Evolutionary conservation across 192 early-diverging fungal genomes (phyloP).

Genomic region (Phlyctochytrium arcticum): DNA sequence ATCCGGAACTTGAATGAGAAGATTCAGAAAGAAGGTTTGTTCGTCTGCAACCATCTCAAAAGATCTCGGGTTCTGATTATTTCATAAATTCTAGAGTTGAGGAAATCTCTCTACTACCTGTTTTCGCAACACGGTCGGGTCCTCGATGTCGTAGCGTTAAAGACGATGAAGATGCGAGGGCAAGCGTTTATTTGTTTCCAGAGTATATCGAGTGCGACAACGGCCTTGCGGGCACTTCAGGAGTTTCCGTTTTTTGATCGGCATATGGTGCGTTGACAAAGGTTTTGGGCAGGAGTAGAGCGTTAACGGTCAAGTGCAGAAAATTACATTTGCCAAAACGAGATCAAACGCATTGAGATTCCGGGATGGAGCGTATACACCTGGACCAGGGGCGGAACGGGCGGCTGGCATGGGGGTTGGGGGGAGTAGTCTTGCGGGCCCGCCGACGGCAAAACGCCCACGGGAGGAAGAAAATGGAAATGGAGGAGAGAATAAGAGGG

Average conservation of each 20-base stretch:
- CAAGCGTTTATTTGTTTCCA: slow-evolving; percentile 92
- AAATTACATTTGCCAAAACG: slow-evolving; percentile 69
- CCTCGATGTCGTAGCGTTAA: slow-evolving; percentile 79
- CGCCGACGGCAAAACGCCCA: slow-evolving; percentile 1
- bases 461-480: slow-evolving; percentile 26
- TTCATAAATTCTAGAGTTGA: slow-evolving; percentile 62
- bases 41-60: slow-evolving; percentile 3
- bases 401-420: no score
- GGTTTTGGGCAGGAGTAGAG: neutral
- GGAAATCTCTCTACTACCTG: slow-evolving; percentile 68
- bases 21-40: slow-evolving; percentile 66
- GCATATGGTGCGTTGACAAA: slow-evolving; percentile 59
- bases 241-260: slow-evolving; percentile 83
- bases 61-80: neutral
- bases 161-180: slow-evolving; percentile 79
- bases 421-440: no score
- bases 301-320: slow-evolving; percentile 30
- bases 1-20: slow-evolving; percentile 69
- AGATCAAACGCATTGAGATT: slow-evolving; percentile 72
- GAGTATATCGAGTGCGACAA: slow-evolving; percentile 79
- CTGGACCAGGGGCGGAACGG: no score
- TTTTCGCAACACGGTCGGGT: slow-evolving; percentile 86
- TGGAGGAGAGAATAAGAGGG: slow-evolving; percentile 12
- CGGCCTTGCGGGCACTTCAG: slow-evolving; percentile 81
- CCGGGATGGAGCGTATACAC: slow-evolving; percentile 58